These are phyloP conservation scores for Populus alba DNA, from an alignment of 345 rosid genomes.

Conservation along the genomic window DNA sequence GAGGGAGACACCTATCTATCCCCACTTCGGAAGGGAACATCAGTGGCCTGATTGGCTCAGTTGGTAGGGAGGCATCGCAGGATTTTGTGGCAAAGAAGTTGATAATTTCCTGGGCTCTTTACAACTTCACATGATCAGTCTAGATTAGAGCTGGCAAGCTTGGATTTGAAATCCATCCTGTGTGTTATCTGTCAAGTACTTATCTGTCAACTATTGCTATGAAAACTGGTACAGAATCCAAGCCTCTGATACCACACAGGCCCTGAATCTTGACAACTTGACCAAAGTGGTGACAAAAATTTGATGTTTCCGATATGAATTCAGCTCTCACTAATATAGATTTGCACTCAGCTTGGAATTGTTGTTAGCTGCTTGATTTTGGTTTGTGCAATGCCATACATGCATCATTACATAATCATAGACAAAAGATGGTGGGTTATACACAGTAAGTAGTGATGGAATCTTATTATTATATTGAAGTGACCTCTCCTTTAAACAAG, in stretches of 20 bases:
- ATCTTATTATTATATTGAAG: background rate
- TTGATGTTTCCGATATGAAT: background rate
- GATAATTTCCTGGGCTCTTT: background rate
- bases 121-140: background rate
- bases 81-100: background rate
- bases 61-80: background rate
- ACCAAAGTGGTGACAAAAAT: background rate
- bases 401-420: background rate
- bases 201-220: no score
- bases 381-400: no score
- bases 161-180: background rate
- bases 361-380: background rate
- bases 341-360: background rate
- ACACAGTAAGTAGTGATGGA: background rate
- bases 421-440: background rate
- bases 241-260: no score
- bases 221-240: no score
- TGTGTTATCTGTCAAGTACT: no score
- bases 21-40: background rate
- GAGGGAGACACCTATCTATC: background rate
- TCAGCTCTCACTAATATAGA: background rate
- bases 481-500: background rate
- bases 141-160: background rate
- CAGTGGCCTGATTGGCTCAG: background rate
- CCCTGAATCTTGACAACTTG: no score